These are phyloP conservation scores for Solanum chilense DNA, from an alignment of 257 asterid genomes.

Conservation along the genomic window DNA sequence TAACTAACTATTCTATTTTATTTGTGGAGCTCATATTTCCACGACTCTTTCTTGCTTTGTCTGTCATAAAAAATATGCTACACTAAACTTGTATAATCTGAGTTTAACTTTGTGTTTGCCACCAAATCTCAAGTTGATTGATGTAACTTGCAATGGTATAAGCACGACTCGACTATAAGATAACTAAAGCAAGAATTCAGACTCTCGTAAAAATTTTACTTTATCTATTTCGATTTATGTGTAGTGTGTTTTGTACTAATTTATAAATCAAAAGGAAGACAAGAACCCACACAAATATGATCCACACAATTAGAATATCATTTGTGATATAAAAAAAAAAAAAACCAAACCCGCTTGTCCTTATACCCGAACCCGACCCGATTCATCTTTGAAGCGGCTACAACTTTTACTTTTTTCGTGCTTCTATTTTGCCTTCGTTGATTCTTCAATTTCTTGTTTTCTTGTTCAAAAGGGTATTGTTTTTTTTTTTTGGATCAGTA, in stretches of 20 bases:
- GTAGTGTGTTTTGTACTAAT: too few relatives aligned
- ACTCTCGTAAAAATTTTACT: fast-evolving
- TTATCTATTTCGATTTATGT: too few relatives aligned
- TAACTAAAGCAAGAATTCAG: too few relatives aligned
- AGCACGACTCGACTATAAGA: not conserved
- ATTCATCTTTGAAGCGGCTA: not conserved
- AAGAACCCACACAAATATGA: not conserved
- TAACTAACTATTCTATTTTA: not conserved
- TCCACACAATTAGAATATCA: not conserved
- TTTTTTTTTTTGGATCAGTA: not conserved
- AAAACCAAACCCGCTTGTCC: not conserved
- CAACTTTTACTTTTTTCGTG: not conserved
- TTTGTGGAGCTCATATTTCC: not conserved
- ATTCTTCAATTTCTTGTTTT: not conserved
- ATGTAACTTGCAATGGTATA: not conserved
- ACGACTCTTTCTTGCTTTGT: not conserved
- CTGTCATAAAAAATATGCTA: not conserved
- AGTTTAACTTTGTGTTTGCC: not conserved
- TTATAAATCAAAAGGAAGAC: not conserved
- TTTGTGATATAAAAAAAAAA: not conserved
- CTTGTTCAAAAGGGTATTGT: not conserved
- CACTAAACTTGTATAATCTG: not conserved
- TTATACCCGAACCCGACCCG: not conserved
- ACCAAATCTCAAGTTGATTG: not conserved
- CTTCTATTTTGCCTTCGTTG: not conserved